Percentiles rank a stretch among this genome's conserved stretches.
Conservation (phyloP, 2,329 filamentous ascomycete species). For the Boeremia exigua region DNA sequence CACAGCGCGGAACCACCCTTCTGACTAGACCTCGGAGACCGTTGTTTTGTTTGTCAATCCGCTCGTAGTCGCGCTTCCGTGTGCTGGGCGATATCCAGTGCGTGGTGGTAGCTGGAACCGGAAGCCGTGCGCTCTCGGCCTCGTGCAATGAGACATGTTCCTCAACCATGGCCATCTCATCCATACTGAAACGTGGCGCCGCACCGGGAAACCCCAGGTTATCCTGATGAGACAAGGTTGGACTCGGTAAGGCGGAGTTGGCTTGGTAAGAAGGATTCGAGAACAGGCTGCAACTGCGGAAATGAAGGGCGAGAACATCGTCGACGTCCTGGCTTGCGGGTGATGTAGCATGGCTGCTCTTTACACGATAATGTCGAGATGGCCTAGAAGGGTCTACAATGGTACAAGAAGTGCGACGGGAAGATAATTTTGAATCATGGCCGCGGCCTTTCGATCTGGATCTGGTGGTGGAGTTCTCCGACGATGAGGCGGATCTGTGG, state of each 20-base stretch:
- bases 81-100: constrained; percentile 49
- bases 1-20: constrained; percentile 41
- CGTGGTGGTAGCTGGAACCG: constrained; percentile 37
- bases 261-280: constrained; percentile 39
- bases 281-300: constrained; percentile 47
- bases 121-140: constrained; percentile 22
- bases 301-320: constrained; percentile 49
- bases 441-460: constrained; percentile 35
- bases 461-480: constrained; percentile 33
- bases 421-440: constrained; percentile 43
- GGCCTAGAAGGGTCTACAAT: constrained; percentile 43
- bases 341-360: constrained; percentile 39
- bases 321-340: constrained; percentile 43
- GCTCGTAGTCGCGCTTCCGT: constrained; percentile 43
- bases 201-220: constrained; percentile 13
- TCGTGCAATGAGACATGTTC: constrained; percentile 22
- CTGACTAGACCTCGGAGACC: constrained; percentile 44
- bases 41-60: constrained; percentile 47
- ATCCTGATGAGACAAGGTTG: constrained; percentile 30
- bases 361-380: constrained; percentile 44
- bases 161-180: constrained; percentile 21
- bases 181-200: constrained; percentile 25
- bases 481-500: constrained; percentile 40
- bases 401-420: constrained; percentile 44
- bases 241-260: constrained; percentile 27